phyloP scores from a whole-genome alignment of 208 protist species.

The Herpetomonas tarakana region DNA sequence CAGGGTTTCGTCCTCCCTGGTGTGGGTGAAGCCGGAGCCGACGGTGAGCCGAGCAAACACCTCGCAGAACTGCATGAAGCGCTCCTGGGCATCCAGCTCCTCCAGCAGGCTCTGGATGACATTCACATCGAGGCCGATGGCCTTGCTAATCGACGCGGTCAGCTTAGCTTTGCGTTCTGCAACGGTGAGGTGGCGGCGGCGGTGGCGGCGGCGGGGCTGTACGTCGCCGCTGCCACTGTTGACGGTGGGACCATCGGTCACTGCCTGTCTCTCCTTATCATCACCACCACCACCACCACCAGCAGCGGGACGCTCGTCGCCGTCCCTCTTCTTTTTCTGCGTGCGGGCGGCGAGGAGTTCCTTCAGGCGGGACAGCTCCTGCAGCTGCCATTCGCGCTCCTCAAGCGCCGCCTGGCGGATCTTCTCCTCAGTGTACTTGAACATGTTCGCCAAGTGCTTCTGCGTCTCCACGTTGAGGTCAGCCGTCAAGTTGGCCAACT shows the following conservation, averaged over 20 bases:
- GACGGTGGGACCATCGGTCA: background rate
- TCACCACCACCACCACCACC: background rate
- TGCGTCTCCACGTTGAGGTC: slow-evolving; percentile 78
- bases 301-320: background rate
- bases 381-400: slow-evolving; percentile 53
- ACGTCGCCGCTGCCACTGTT: background rate
- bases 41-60: slow-evolving; percentile 78
- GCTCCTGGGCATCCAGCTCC: slow-evolving; percentile 72
- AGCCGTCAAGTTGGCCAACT: slow-evolving; percentile 66
- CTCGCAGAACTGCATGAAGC: slow-evolving; percentile 84
- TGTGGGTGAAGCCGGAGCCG: slow-evolving; percentile 60
- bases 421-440: slow-evolving; percentile 70
- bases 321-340: background rate
- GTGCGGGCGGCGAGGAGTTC: slow-evolving; percentile 4
- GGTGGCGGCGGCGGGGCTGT: background rate
- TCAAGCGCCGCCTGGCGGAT: slow-evolving; percentile 42
- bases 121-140: slow-evolving; percentile 62
- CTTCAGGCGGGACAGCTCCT: slow-evolving; percentile 43
- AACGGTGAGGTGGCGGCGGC: background rate
- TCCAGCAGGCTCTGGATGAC: slow-evolving; percentile 56
- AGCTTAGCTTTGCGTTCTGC: slow-evolving; percentile 21
- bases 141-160: slow-evolving; percentile 41
- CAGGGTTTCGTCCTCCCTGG: slow-evolving; percentile 50
- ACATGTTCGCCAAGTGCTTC: slow-evolving; percentile 70
- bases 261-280: background rate